phyloP scores from a whole-genome alignment of 257 asterid species.

The Solanum ossicruentum region DNA sequence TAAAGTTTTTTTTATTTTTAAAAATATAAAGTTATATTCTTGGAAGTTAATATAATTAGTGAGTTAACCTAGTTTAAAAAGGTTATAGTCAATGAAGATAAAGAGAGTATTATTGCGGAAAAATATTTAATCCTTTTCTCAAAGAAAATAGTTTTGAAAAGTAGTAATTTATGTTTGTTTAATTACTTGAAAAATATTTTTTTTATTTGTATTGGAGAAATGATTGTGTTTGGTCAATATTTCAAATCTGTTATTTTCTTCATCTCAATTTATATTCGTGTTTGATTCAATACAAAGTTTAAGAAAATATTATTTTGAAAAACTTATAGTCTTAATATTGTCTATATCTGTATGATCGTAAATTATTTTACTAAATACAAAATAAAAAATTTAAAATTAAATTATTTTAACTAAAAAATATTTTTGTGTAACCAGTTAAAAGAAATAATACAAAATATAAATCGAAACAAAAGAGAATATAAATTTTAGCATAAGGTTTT shows the following conservation, averaged over 20 bases:
- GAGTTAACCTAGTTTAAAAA: neutral
- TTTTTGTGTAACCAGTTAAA: neutral
- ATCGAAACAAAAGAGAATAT: neutral
- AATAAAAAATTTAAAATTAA: neutral
- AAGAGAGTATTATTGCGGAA: neutral
- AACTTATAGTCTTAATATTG: too few relatives aligned
- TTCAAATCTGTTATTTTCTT: too few relatives aligned
- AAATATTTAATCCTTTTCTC: neutral
- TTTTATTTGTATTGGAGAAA: too few relatives aligned
- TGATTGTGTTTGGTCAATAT: too few relatives aligned
- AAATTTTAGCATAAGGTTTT: neutral
- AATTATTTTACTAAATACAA: neutral
- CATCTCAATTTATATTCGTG: too few relatives aligned
- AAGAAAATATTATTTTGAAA: too few relatives aligned
- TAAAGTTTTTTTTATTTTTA: neutral
- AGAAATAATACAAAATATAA: neutral
- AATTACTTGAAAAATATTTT: neutral
- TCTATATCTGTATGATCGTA: too few relatives aligned
- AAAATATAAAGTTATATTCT: neutral
- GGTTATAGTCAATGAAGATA: too few relatives aligned
- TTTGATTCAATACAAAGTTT: too few relatives aligned
- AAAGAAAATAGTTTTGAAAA: neutral
- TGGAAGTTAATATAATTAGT: neutral
- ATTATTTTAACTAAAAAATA: too few relatives aligned
- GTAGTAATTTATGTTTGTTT: neutral